Evolutionary conservation across 495 filamentous ascomycete genomes (phyloP), one percentile per base, ranked within the genome.

Genomic region (Penicillium atrosanguineum): DNA sequence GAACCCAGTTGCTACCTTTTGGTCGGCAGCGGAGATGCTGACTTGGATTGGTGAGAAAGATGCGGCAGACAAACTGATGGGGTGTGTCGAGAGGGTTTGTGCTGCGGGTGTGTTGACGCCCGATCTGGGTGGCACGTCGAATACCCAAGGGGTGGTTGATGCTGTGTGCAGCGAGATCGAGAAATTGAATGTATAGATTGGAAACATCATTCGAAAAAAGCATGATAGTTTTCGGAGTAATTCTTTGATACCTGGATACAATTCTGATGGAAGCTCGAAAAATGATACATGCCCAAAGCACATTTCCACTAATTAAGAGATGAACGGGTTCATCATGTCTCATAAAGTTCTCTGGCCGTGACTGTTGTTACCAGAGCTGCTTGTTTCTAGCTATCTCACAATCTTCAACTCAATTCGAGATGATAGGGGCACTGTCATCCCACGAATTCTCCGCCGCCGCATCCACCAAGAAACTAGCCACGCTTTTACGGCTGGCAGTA

Each of bases 1-100:
- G 23, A 89, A 89, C 57, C 84, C 85, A 0, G 75, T 88, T 1
- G 85, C 74, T 7, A 83, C 83, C 6, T 82, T 87, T 57, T 86
- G 83, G 83, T 80, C 79, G 0, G 80, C 75, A 7, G 77, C 76
- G 6, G 82, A 86, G 64, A 87, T 87, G 84, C 69, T 87, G 23
- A 62, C 68, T 20, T 86, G 82, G 83, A 50, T 87, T 20, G 81
- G 81, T 0, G 69, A 81, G 63, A 70, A 75, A 37, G 67, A 70
- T 34, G 81, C 80, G 15, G 78, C 77, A 1, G 70, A 71, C 44
- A 59, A 63, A 39, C 59, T 87, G 44, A 77, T 86, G 75, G 53
- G 69, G 26, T 71, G 68, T 49, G 73, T 86, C 14, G 81, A 85
- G 65, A 75, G 73, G 41, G 82, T 85, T 25, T 75, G 71, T 41